Conservation (phyloP, 805 yeast genomes). For the Wickerhamiella hasegawae region DNA sequence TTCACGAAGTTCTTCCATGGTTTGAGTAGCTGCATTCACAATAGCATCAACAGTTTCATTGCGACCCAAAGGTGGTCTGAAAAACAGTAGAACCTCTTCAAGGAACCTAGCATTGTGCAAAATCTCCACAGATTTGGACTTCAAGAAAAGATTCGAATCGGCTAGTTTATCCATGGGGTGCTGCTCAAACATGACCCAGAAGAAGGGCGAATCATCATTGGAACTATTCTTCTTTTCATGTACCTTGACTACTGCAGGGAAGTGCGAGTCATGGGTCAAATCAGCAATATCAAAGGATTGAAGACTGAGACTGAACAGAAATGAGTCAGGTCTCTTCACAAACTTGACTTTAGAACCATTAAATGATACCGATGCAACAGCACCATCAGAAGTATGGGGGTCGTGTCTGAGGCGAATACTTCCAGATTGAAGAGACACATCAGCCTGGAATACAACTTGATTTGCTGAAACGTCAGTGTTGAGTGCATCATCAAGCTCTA, state of each 20-base stretch:
- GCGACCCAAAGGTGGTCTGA: slow-evolving; percentile 75
- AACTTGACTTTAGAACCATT: slow-evolving; percentile 67
- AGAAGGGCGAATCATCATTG: slow-evolving; percentile 28
- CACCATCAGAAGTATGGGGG: slow-evolving; percentile 12
- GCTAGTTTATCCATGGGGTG: slow-evolving; percentile 78
- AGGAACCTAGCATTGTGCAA: slow-evolving; percentile 76
- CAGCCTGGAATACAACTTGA: slow-evolving; percentile 42
- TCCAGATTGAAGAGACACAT: slow-evolving; percentile 58
- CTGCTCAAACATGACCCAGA: slow-evolving; percentile 65
- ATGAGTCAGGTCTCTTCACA: slow-evolving; percentile 66
- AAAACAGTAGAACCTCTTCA: slow-evolving; percentile 58
- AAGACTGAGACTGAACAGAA: slow-evolving; percentile 51
- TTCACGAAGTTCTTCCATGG: slow-evolving; percentile 76
- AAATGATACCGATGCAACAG: slow-evolving; percentile 62
- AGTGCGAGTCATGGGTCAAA: slow-evolving; percentile 63
- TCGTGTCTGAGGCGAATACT: slow-evolving; percentile 43
- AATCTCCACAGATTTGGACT: slow-evolving; percentile 72
- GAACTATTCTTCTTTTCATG: not conserved
- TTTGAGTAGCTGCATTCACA: slow-evolving; percentile 87
- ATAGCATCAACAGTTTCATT: slow-evolving; percentile 79
- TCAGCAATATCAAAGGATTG: slow-evolving; percentile 78
- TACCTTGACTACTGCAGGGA: slow-evolving; percentile 53
- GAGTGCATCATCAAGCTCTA: slow-evolving; percentile 61
- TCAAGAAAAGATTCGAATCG: slow-evolving; percentile 59
- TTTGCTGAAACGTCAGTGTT: slow-evolving; percentile 24